Base-by-base conservation (phyloP, 73 alveolate genomes). In the Paramecium bursaria region DNA sequence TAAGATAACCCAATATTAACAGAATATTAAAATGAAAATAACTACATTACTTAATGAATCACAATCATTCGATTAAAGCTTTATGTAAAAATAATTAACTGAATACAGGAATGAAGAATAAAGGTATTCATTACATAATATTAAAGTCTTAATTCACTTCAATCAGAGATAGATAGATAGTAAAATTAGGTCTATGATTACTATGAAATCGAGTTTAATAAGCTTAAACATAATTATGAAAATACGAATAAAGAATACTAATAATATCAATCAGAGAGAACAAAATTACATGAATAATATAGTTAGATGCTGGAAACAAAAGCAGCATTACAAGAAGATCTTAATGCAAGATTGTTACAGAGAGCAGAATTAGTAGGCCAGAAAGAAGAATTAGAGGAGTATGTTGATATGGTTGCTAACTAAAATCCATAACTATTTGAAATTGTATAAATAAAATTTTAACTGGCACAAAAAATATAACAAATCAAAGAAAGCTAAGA, bases 341-440 rank as follows among this genome's bases (percentile, higher is more conserved):
- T 79, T 4, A 79, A 55, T 42, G 77, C 85, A 17, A 67, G 50
- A 49, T 50, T 79, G 17, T 53, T 79, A 31, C 47, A 79, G 29
- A 52, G 89, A 54, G 89, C 89, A 39, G 89, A 79, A 46, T 54
- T 79, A 26, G 89, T 79, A 0, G 89, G 85, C 13, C 46, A 79
- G 21, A 79, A 79, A 26, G 89, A 79, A 42, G 89, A 79, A 25
- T 79, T 79, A 33, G 89, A 79, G 3, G 75, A 79, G 46, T 53
- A 53, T 33, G 75, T 79, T 33, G 89, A 79, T 35, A 39, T 30
- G 42, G 15, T 79, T 26, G 46, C 42, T 7, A 55, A 23, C 14
- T 19, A 79, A 10, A 39, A 52, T 19, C 50, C 73, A 19, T 42
- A 54, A 54, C 48, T 53, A 39, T 79, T 53, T 53, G 61, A 26